These are phyloP conservation scores for Pleurotus ostreatus DNA, from an alignment of 768 basidiomycete genomes.

Conservation along the genomic window DNA sequence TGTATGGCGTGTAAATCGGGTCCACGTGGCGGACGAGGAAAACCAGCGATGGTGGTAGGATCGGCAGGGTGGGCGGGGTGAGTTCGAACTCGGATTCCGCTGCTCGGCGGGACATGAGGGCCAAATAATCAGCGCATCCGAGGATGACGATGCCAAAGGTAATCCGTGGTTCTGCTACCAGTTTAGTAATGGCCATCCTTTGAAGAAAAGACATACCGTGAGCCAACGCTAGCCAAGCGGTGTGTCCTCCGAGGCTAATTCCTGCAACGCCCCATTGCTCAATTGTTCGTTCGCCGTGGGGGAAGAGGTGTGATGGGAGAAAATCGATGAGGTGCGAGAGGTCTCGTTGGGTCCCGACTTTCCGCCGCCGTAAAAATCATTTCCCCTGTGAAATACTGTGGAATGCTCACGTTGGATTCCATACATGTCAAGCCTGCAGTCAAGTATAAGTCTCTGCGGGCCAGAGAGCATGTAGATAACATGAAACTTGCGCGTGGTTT, in stretches of 20 bases:
- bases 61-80: constrained; percentile 52
- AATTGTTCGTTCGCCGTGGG: constrained; percentile 54
- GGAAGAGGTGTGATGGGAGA: constrained; percentile 71
- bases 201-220: constrained; percentile 25
- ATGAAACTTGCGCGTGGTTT: constrained; percentile 35
- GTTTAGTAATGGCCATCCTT: background rate
- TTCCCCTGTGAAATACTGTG: background rate
- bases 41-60: constrained; percentile 53
- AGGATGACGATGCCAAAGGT: constrained; percentile 48
- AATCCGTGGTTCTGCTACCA: constrained; percentile 38
- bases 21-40: constrained; percentile 42
- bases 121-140: constrained; percentile 68
- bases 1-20: constrained; percentile 40
- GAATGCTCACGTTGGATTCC: constrained; percentile 33
- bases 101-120: constrained; percentile 57
- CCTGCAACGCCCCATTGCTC: constrained; percentile 71
- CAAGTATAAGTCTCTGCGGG: background rate
- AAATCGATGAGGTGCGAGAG: constrained; percentile 81
- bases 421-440: constrained; percentile 42
- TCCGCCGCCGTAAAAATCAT: background rate
- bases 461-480: background rate
- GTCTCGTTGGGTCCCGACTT: constrained; percentile 67
- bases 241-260: constrained; percentile 81
- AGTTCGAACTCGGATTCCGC: constrained; percentile 34
- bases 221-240: constrained; percentile 68